Conservation (phyloP, 495 filamentous ascomycete genomes). For the Daldinia decipiens region DNA sequence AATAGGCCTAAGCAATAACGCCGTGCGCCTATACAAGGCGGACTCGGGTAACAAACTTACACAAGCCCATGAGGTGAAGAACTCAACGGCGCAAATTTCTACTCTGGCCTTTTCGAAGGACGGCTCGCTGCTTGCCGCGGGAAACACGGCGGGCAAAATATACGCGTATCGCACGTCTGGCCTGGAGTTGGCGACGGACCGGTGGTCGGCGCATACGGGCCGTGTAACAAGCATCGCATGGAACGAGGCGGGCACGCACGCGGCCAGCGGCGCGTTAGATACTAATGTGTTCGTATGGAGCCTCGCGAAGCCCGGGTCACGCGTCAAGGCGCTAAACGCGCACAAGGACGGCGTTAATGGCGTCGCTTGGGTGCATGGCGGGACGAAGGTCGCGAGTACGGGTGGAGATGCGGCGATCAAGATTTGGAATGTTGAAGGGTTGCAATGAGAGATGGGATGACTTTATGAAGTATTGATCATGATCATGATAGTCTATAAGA, state of each 20-base stretch:
- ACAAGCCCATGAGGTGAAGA: constrained; percentile 57
- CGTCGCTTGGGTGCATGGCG: constrained; percentile 80
- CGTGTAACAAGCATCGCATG: constrained; percentile 85
- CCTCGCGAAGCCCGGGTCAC: constrained; percentile 79
- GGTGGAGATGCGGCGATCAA: constrained; percentile 93
- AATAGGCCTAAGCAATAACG: constrained; percentile 76
- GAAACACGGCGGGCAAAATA: constrained; percentile 87
- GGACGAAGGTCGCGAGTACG: constrained; percentile 76
- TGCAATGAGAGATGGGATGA: constrained; percentile 55
- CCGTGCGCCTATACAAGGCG: constrained; percentile 75
- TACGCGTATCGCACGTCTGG: constrained; percentile 72
- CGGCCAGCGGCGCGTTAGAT: constrained; percentile 86
- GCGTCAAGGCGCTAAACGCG: constrained; percentile 81
- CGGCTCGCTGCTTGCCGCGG: constrained; percentile 78
- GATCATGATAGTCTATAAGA: background rate
- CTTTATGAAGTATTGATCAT: constrained; percentile 3
- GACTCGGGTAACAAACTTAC: constrained; percentile 58
- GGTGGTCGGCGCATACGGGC: constrained; percentile 94
- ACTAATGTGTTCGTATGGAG: constrained; percentile 95
- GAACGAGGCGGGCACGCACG: constrained; percentile 77
- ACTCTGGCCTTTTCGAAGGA: constrained; percentile 80
- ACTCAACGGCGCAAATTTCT: constrained; percentile 67
- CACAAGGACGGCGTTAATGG: constrained; percentile 96
- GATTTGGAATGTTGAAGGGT: constrained; percentile 80
- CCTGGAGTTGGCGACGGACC: constrained; percentile 71